A percentile compares a stretch with the other conserved stretches of the same genome.
These are phyloP conservation scores for Hericium rajendrae DNA, from an alignment of 768 basidiomycete genomes.

Conservation along the genomic window DNA sequence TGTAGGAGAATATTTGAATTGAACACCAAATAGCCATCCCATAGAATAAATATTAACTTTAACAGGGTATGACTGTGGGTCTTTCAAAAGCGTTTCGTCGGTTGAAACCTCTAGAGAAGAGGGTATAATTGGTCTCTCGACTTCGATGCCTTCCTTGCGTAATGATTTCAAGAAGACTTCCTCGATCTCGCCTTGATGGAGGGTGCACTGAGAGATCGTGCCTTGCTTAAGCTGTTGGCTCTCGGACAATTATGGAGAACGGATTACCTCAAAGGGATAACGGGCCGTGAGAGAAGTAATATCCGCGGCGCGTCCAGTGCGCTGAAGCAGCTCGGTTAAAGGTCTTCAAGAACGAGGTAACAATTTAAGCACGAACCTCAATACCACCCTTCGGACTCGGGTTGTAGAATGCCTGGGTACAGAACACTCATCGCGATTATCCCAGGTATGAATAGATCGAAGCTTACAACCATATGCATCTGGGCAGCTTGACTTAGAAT, in stretches of 20 bases:
- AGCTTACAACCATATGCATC: conserved; percentile 56
- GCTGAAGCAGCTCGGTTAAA: conserved; percentile 24
- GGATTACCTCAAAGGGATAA: conserved; percentile 57
- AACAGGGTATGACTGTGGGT: conserved; percentile 28
- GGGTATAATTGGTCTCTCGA: conserved; percentile 42
- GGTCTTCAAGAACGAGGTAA: background rate
- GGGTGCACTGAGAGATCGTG: conserved; percentile 31
- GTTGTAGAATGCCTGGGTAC: conserved; percentile 61
- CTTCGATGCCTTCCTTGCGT: conserved; percentile 33
- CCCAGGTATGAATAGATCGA: background rate
- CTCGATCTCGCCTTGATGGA: conserved; percentile 60
- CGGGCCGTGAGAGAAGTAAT: conserved; percentile 53
- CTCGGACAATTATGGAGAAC: background rate
- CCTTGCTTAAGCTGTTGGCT: background rate
- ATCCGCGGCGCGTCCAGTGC: conserved; percentile 53
- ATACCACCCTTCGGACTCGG: conserved; percentile 52
- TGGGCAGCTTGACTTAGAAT: conserved; percentile 56
- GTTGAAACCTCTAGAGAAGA: conserved; percentile 36
- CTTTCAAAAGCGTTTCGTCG: conserved; percentile 30
- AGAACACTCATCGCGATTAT: background rate
- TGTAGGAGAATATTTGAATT: conserved; percentile 11
- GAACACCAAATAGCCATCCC: background rate
- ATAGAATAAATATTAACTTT: conserved; percentile 17
- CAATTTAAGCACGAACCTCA: conserved; percentile 30
- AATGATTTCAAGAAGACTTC: conserved; percentile 50